phyloP scores from a whole-genome alignment of 495 filamentous ascomycete genomes.

The Hypoxylon trugodes region DNA sequence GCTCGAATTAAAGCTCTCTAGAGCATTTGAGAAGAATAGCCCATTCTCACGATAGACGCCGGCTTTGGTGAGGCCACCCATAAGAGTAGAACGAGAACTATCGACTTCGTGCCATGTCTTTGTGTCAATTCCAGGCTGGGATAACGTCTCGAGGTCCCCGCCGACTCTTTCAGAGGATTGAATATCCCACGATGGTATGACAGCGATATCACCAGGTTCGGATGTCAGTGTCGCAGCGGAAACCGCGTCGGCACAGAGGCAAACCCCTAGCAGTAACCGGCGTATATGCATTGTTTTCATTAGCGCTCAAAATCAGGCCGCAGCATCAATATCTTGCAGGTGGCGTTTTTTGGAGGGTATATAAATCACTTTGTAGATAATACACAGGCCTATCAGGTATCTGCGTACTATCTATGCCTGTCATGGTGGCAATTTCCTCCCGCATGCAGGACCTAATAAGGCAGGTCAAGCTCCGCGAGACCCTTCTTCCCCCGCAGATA shows the following conservation, averaged over 20 bases:
- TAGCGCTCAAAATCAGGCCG: not conserved
- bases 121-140: slow-evolving; percentile 56
- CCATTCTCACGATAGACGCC: slow-evolving; percentile 63
- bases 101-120: slow-evolving; percentile 63
- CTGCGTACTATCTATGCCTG: slow-evolving; percentile 2
- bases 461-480: slow-evolving; percentile 24
- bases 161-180: slow-evolving; percentile 55
- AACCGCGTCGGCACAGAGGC: slow-evolving; percentile 22
- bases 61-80: slow-evolving; percentile 64
- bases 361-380: slow-evolving; percentile 7
- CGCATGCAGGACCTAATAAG: slow-evolving; percentile 16
- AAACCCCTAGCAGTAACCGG: slow-evolving; percentile 29
- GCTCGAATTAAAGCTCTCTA: slow-evolving; percentile 52
- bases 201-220: slow-evolving; percentile 49
- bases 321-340: slow-evolving; percentile 3
- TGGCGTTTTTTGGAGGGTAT: not conserved
- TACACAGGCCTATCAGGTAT: slow-evolving; percentile 15
- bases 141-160: slow-evolving; percentile 53
- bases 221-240: slow-evolving; percentile 38
- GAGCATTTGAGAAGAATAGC: slow-evolving; percentile 66
- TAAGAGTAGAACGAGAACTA: slow-evolving; percentile 60
- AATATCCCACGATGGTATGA: slow-evolving; percentile 65
- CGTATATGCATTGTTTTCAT: slow-evolving; percentile 29
- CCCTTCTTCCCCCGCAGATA: slow-evolving; percentile 30
- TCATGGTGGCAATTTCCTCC: slow-evolving; percentile 1